A percentile compares a stretch with the other conserved stretches of the same genome.
phyloP scores from a whole-genome alignment of 345 rosid species.

The Lepidium didymum region DNA sequence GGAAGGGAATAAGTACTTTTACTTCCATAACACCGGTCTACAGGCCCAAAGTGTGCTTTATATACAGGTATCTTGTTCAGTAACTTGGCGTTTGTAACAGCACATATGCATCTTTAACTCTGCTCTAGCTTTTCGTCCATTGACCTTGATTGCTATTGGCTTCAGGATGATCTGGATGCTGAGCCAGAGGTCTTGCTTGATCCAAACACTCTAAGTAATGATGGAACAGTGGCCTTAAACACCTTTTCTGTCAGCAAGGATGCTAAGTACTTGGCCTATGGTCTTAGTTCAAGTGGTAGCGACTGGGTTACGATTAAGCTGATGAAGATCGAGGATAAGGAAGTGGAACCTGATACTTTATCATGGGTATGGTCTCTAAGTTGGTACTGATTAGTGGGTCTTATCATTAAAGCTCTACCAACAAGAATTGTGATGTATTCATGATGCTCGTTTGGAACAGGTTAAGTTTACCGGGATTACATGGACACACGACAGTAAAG shows the following conservation, averaged over 20 bases:
- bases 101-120: neutral
- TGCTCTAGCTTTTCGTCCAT: neutral
- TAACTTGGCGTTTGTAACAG: neutral
- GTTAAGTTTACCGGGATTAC: constrained; percentile 66
- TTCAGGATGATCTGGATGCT: constrained; percentile 72
- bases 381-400: neutral
- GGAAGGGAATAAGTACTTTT: constrained; percentile 68
- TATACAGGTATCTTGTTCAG: constrained; percentile 44
- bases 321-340: constrained; percentile 56
- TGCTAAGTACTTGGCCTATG: constrained; percentile 72
- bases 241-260: constrained; percentile 64
- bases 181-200: constrained; percentile 77
- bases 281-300: constrained; percentile 86
- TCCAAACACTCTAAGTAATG: constrained; percentile 77
- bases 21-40: constrained; percentile 83
- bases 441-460: constrained; percentile 30
- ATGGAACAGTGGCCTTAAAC: constrained; percentile 74
- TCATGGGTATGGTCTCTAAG: constrained; percentile 57
- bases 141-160: neutral
- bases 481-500: constrained; percentile 83
- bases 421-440: neutral
- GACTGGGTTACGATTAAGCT: constrained; percentile 87
- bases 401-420: neutral
- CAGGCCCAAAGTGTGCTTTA: constrained; percentile 74
- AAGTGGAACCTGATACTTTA: constrained; percentile 64